A percentile compares a stretch with the other conserved stretches of the same genome.
Conservation (phyloP, 2,329 filamentous ascomycete species). For the Cyphellophora attinorum region DNA sequence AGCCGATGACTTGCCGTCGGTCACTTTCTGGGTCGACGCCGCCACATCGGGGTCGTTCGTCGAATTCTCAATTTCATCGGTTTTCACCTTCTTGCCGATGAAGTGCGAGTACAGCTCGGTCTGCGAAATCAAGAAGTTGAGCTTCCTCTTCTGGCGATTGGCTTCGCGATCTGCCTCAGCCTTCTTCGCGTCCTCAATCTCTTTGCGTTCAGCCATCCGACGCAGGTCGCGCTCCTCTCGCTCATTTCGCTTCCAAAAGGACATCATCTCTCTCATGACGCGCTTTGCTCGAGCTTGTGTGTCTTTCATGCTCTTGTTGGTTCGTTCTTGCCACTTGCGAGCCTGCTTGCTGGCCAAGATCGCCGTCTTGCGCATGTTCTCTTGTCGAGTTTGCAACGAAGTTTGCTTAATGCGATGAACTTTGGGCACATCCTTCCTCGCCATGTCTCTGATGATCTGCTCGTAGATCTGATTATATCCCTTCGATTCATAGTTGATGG, state of each 20-base stretch:
- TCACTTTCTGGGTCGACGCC: conserved; percentile 27
- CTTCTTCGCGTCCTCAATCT: conserved; percentile 92
- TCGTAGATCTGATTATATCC: conserved; percentile 96
- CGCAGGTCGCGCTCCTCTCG: conserved; percentile 90
- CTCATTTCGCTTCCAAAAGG: conserved; percentile 98
- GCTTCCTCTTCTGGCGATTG: conserved; percentile 93
- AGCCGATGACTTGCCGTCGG: conserved; percentile 23
- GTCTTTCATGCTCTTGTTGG: conserved; percentile 98
- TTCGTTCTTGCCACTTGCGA: conserved; percentile 91
- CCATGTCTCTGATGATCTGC: conserved; percentile 92
- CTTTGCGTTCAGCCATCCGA: conserved; percentile 88
- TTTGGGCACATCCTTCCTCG: conserved; percentile 87
- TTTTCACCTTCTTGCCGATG: conserved; percentile 98
- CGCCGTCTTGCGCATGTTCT: conserved; percentile 96
- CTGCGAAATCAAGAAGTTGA: conserved; percentile 98
- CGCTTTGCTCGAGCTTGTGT: conserved; percentile 93
- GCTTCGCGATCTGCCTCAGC: conserved; percentile 96
- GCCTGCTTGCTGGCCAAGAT: conserved; percentile 95
- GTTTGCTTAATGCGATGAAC: conserved; percentile 79
- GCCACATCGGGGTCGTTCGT: conserved; percentile 71
- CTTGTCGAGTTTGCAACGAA: conserved; percentile 76
- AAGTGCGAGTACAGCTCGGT: conserved; percentile 99
- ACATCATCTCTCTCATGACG: conserved; percentile 99
- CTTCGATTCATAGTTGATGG: conserved; percentile 70
- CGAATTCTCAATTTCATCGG: conserved; percentile 82